phyloP scores from a whole-genome alignment of 2,329 filamentous ascomycete genomes.

The Decorospora gaudefroyi region DNA sequence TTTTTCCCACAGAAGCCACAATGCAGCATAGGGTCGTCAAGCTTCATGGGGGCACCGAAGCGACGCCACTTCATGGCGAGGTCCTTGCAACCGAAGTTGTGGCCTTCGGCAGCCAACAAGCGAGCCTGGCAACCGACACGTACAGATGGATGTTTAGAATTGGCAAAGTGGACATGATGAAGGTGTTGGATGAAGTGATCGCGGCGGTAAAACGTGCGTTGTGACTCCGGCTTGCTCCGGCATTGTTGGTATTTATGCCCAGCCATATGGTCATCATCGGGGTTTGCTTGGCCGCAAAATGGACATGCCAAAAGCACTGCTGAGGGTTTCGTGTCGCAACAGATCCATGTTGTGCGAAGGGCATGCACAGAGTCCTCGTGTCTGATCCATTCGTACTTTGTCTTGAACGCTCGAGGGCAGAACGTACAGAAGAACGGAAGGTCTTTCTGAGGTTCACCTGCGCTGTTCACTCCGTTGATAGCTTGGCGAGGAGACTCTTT shows the following conservation, averaged over 20 bases:
- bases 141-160: conserved; percentile 41
- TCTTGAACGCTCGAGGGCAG: conserved; percentile 44
- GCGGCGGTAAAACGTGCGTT: conserved; percentile 45
- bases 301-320: conserved; percentile 35
- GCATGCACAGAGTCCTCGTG: conserved; percentile 47
- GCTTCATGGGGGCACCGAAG: conserved; percentile 44
- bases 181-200: conserved; percentile 46
- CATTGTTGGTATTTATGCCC: conserved; percentile 45
- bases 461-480: conserved; percentile 38
- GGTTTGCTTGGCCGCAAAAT: conserved; percentile 39
- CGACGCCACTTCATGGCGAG: conserved; percentile 43
- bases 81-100: conserved; percentile 45
- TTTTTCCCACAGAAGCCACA: conserved; percentile 44
- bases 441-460: conserved; percentile 38
- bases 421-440: conserved; percentile 46
- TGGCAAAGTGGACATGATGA: conserved; percentile 44
- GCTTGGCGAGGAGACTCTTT: conserved; percentile 39
- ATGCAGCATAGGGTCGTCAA: conserved; percentile 44
- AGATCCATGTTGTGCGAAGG: conserved; percentile 47
- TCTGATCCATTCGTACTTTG: conserved; percentile 47
- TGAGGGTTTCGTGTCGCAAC: conserved; percentile 36
- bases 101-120: conserved; percentile 33
- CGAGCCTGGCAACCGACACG: conserved; percentile 42
- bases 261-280: conserved; percentile 44
- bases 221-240: conserved; percentile 40